Evolutionary conservation across 1,284 basidiomycete genomes (phyloP).

Genomic region (Coniophora puteana): DNA sequence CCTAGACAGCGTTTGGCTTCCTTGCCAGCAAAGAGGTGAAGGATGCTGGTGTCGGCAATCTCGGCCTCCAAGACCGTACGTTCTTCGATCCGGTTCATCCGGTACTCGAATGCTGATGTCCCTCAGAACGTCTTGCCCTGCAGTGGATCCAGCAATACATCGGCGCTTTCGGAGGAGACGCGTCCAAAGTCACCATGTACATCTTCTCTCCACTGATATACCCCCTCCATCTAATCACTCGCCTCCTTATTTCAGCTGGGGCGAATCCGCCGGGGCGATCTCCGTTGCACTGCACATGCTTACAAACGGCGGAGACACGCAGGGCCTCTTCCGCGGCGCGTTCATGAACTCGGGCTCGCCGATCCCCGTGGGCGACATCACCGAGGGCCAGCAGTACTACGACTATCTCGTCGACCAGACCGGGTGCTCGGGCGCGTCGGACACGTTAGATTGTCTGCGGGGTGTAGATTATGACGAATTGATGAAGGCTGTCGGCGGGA

Average conservation of each 20-base stretch:
- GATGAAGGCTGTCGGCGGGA: constrained; percentile 12
- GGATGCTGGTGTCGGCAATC: constrained; percentile 47
- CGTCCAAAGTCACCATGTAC: constrained; percentile 34
- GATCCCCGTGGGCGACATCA: constrained; percentile 19
- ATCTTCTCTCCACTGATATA: constrained; percentile 5
- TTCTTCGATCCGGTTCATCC: constrained; percentile 1
- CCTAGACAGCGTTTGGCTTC: constrained; percentile 39
- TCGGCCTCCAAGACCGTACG: constrained; percentile 53
- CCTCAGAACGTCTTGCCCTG: constrained; percentile 36
- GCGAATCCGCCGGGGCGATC: constrained; percentile 29
- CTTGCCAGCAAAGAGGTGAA: constrained; percentile 46
- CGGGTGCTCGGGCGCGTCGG: constrained; percentile 16
- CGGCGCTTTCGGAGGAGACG: constrained; percentile 45
- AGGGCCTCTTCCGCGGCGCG: constrained; percentile 29
- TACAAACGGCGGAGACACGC: constrained; percentile 18
- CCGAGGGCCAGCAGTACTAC: constrained; percentile 20
- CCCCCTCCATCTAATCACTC: constrained; percentile 1
- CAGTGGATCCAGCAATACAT: constrained; percentile 49
- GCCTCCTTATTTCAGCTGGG: constrained; percentile 18
- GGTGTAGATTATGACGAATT: constrained; percentile 21
- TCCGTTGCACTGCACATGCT: constrained; percentile 28
- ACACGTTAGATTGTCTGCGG: constrained; percentile 30
- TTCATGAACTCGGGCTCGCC: constrained; percentile 30
- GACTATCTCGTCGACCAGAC: constrained; percentile 18
- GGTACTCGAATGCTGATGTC: not conserved